Evolutionary conservation across 2,329 filamentous ascomycete species (phyloP), one percentile per base, ranked within the genome.

Genomic region (Aspergillus melleus): DNA sequence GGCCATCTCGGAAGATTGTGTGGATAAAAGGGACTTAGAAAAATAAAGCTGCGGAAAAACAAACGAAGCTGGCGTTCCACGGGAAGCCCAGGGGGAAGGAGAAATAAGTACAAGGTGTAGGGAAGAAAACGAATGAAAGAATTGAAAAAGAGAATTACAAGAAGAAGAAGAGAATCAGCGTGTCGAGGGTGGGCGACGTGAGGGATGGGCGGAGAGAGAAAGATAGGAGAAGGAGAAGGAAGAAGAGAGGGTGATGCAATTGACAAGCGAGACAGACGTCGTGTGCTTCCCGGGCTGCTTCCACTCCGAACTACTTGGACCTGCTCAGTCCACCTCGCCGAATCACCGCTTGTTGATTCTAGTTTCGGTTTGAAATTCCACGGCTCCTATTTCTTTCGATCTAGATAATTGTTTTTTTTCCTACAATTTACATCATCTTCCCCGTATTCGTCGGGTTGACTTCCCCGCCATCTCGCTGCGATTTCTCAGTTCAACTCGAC

Each of bases 1-100:
- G 63, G 74, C 72, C 73, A 75, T 76, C 55, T 60, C 57, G 67
- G 55, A 59, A 64, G 64, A 50, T 36, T 61, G 66, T 67, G 36
- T 42, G 14, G 36, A 42, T 42, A 8, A 42, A 42, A n/a, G 14
- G 36, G 66, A 61, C 65, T 64, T 64, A 57, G 57, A 56, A 58
- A 57, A 66, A 61, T 62, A 57, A 55, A 20, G 44, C 32, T 58
- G 63, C 62, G 46, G 55, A 55, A 56, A 29, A 55, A 36, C 32
- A 36, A 47, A 56, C 39, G 54, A 61, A 62, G 58, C 52, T 54
- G 62, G 39, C 51, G 55, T 30, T 53, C 51, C 54, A 58, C 52
- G 51, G 56, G 55, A 58, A 54, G 54, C 12, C 26, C 16, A 12
- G 32, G 51, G 58, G 36, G 12, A 32, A 46, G 36, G 12, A 32